These are phyloP conservation scores for Yarrowia deformans DNA, from an alignment of 805 yeast species.

Conservation along the genomic window DNA sequence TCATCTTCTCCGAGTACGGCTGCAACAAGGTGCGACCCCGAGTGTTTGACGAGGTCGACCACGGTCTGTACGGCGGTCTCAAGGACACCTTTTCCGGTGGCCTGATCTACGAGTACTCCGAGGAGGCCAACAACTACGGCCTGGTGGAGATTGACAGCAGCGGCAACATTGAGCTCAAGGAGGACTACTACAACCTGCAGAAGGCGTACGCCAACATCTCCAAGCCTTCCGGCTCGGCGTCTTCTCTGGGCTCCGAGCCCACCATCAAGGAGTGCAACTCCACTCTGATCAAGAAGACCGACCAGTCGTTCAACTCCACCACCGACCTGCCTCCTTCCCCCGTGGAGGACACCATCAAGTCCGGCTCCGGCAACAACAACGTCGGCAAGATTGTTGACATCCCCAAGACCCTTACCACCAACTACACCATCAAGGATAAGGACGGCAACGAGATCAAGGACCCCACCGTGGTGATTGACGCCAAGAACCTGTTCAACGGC, in stretches of 20 bases:
- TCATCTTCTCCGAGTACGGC: conserved; percentile 87
- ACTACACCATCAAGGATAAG: conserved; percentile 48
- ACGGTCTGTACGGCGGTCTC: conserved; percentile 72
- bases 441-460: conserved; percentile 47
- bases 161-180: conserved; percentile 58
- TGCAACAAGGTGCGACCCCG: conserved; percentile 82
- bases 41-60: conserved; percentile 78
- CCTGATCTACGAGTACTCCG: conserved; percentile 87
- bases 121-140: conserved; percentile 81
- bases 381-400: conserved; percentile 50
- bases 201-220: conserved; percentile 58
- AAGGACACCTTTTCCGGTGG: conserved; percentile 74
- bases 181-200: conserved; percentile 71
- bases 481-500: conserved; percentile 46
- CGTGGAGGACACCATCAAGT: conserved; percentile 49
- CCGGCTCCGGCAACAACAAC: conserved; percentile 53
- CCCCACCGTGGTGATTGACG: conserved; percentile 44
- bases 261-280: conserved; percentile 45
- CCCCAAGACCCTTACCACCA: conserved; percentile 44
- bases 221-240: conserved; percentile 44
- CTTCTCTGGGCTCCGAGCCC: conserved; percentile 44
- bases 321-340: conserved; percentile 52
- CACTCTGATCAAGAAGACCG: conserved; percentile 44
- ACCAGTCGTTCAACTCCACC: conserved; percentile 47
- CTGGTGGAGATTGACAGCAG: conserved; percentile 66